These are phyloP conservation scores for Myochromella boudieri DNA, from an alignment of 768 basidiomycete species.

Conservation along the genomic window DNA sequence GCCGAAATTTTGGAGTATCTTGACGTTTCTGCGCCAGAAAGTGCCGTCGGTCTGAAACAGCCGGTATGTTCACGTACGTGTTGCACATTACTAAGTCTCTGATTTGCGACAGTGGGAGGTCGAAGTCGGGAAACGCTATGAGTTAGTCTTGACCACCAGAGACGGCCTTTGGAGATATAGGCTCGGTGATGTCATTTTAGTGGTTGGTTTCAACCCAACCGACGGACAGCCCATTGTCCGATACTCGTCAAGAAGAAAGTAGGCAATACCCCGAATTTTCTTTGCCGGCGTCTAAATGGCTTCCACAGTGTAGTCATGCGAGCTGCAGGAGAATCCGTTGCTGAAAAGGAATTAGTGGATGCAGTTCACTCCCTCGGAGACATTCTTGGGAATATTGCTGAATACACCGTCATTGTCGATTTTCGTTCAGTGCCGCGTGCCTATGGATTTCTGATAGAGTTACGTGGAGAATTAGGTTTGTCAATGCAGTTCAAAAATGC, in stretches of 20 bases:
- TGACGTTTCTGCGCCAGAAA: constrained; percentile 4
- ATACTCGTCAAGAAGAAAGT: constrained; percentile 9
- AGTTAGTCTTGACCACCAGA: constrained; percentile 9
- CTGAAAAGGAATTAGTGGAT: constrained; percentile 8
- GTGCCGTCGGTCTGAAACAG: background rate
- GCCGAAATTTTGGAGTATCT: constrained; percentile 12
- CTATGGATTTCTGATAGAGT: constrained; percentile 13
- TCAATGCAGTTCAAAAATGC: background rate
- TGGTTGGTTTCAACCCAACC: constrained; percentile 3
- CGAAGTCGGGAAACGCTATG: constrained; percentile 5
- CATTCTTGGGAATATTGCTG: constrained; percentile 9
- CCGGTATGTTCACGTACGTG: background rate
- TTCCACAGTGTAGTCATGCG: constrained; percentile 11
- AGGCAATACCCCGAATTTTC: background rate
- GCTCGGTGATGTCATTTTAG: constrained; percentile 8
- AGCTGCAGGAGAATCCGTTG: constrained; percentile 12
- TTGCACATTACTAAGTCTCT: too few relatives aligned
- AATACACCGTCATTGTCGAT: constrained; percentile 15
- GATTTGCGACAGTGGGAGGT: constrained; percentile 7
- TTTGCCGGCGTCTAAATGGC: too few relatives aligned
- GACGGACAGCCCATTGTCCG: constrained; percentile 12
- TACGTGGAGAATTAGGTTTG: constrained; percentile 6
- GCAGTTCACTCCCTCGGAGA: constrained; percentile 7
- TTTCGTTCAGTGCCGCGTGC: constrained; percentile 8
- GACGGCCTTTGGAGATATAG: constrained; percentile 13